These are phyloP conservation scores for Skeletonema costatum DNA, from an alignment of 108 stramenopile species.

Conservation along the genomic window DNA sequence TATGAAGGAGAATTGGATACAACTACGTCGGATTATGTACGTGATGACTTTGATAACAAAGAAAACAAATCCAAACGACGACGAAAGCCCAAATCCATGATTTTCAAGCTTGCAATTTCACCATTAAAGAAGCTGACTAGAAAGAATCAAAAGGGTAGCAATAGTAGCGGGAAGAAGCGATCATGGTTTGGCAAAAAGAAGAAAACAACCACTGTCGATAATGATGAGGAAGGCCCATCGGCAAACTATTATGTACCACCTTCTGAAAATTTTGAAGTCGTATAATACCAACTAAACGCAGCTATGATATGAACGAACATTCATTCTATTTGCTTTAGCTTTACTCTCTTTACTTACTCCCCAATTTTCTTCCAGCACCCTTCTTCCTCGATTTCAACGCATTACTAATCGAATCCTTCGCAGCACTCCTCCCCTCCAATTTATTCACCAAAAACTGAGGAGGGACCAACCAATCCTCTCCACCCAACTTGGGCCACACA, in stretches of 20 bases:
- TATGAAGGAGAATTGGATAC: not conserved
- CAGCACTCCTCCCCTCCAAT: constrained; percentile 57
- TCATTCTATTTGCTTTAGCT: not conserved
- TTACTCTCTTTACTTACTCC: constrained; percentile 25
- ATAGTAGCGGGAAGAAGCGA: not conserved
- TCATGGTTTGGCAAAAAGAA: constrained; percentile 20
- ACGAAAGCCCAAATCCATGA: constrained; percentile 29
- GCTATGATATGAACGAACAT: not conserved
- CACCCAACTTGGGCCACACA: constrained; percentile 84
- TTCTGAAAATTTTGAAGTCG: not conserved
- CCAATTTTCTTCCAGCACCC: constrained; percentile 82
- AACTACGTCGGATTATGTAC: not conserved
- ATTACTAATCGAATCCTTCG: constrained; percentile 57
- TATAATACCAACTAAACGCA: not conserved
- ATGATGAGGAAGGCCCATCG: not conserved
- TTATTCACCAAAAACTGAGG: constrained; percentile 63
- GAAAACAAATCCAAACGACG: not conserved
- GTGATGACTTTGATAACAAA: not conserved
- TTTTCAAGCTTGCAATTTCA: constrained; percentile 20
- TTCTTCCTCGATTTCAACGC: constrained; percentile 75
- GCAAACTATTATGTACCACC: not conserved
- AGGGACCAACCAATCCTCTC: constrained; percentile 86
- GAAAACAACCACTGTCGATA: not conserved
- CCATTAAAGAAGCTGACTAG: constrained; percentile 7
- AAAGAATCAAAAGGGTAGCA: not conserved